Conservation (phyloP, 2,329 filamentous ascomycete genomes). For the Fusarium veterinarium region DNA sequence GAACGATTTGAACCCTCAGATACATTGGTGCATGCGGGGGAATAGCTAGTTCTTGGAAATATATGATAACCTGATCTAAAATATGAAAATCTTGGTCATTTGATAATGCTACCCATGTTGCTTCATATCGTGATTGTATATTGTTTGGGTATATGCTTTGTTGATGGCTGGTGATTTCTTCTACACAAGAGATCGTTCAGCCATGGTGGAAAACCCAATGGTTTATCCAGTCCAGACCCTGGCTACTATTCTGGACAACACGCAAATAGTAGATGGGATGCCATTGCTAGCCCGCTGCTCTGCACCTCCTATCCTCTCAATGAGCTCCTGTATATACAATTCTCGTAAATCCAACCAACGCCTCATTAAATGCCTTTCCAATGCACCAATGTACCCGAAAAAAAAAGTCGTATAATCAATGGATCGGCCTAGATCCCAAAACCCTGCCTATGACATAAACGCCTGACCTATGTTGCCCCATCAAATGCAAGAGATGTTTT, state of each 20-base stretch:
- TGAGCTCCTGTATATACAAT: slow-evolving; percentile 10
- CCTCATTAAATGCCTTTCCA: slow-evolving; percentile 34
- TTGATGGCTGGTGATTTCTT: background rate
- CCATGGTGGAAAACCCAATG: background rate
- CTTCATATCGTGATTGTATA: background rate
- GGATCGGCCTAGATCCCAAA: slow-evolving; percentile 31
- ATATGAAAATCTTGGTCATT: background rate
- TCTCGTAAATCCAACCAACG: slow-evolving; percentile 27
- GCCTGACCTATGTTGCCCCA: slow-evolving; percentile 46
- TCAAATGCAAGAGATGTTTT: slow-evolving; percentile 29
- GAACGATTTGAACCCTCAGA: background rate
- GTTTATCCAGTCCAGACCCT: background rate
- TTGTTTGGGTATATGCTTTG: background rate
- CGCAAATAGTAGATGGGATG: background rate
- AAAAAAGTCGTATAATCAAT: slow-evolving; percentile 25
- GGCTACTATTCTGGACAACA: background rate
- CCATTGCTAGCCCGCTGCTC: background rate
- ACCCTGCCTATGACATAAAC: slow-evolving; percentile 38
- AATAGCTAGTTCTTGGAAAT: background rate
- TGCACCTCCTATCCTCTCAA: background rate
- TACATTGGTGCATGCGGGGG: background rate
- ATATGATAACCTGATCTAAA: background rate
- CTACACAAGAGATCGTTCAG: background rate
- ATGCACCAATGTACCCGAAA: slow-evolving; percentile 30
- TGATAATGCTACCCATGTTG: background rate